These are phyloP conservation scores for Capsicum pubescens DNA, from an alignment of 257 asterid genomes.

Conservation along the genomic window DNA sequence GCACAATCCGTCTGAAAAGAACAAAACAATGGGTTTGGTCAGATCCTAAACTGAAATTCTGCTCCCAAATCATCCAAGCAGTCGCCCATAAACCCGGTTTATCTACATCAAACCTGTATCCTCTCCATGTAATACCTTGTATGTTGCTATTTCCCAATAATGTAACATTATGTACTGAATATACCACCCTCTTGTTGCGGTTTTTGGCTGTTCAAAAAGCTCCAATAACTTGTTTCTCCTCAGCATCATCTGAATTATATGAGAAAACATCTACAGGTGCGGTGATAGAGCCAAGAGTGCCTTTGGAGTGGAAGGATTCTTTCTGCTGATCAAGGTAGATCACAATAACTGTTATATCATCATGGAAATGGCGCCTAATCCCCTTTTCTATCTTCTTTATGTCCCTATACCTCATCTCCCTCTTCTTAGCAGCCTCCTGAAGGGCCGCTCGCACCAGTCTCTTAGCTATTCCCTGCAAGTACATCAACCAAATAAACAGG, in stretches of 20 bases:
- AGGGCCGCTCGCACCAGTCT: slow-evolving; percentile 85
- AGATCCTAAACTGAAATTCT: slow-evolving; percentile 23
- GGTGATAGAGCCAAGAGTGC: slow-evolving; percentile 45
- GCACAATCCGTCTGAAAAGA: slow-evolving; percentile 1
- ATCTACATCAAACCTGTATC: slow-evolving; percentile 14
- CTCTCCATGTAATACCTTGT: neutral
- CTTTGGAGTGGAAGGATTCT: slow-evolving; percentile 40
- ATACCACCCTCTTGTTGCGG: neutral
- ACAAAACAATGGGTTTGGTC: slow-evolving; percentile 14
- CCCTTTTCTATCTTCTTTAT: slow-evolving; percentile 86
- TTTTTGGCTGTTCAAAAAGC: slow-evolving; percentile 39
- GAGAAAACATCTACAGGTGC: slow-evolving; percentile 84
- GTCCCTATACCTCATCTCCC: slow-evolving; percentile 83
- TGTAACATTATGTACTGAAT: neutral
- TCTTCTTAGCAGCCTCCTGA: slow-evolving; percentile 86
- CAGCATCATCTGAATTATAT: slow-evolving; percentile 54
- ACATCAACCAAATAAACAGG: slow-evolving; percentile 3
- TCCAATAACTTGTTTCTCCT: slow-evolving; percentile 45
- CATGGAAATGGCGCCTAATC: slow-evolving; percentile 87
- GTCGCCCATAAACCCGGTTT: neutral
- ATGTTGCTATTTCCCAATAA: neutral
- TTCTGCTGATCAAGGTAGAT: slow-evolving; percentile 67
- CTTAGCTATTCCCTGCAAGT: slow-evolving; percentile 91
- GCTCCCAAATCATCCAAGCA: neutral
- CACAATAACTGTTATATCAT: slow-evolving; percentile 84